Evolutionary conservation across 1,139 yeast species (phyloP).

Genomic region (Kurtzmaniella natalensis): DNA sequence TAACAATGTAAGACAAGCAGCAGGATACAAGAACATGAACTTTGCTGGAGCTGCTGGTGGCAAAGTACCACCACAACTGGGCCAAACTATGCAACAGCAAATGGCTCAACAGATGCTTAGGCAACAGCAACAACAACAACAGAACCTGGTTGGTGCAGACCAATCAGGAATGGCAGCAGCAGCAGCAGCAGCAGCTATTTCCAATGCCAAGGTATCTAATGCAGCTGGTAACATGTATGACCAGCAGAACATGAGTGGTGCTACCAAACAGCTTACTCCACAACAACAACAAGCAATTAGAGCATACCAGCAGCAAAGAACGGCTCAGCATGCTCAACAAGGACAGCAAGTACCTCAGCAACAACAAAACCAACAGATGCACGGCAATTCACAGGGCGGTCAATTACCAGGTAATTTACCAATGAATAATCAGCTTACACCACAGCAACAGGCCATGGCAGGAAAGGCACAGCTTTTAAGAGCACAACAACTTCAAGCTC

Average conservation of each 20-base stretch:
- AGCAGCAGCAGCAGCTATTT: slow-evolving; percentile 3
- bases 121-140: slow-evolving; percentile 7
- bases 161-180: slow-evolving; percentile 9
- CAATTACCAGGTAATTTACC: slow-evolving; percentile 2
- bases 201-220: no score
- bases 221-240: no score
- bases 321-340: slow-evolving; percentile 8
- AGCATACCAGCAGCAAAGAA: slow-evolving; percentile 6
- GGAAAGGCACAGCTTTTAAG: slow-evolving; percentile 7
- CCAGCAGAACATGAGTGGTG: slow-evolving; percentile 1
- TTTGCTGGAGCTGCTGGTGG: slow-evolving; percentile 1
- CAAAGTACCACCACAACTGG: slow-evolving; percentile 2
- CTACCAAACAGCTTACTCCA: not conserved
- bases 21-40: no score
- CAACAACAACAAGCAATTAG: slow-evolving; percentile 7
- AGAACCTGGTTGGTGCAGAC: no score
- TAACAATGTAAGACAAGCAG: no score
- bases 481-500: slow-evolving; percentile 9
- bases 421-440: not conserved
- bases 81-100: slow-evolving; percentile 8
- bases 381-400: slow-evolving; percentile 12
- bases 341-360: not conserved
- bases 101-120: slow-evolving; percentile 9
- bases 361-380: slow-evolving; percentile 16
- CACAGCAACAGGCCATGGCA: slow-evolving; percentile 7